Percentiles rank a stretch among this genome's conserved stretches.
Conservation (phyloP, 768 basidiomycete genomes). For the Fomitopsis serialis region DNA sequence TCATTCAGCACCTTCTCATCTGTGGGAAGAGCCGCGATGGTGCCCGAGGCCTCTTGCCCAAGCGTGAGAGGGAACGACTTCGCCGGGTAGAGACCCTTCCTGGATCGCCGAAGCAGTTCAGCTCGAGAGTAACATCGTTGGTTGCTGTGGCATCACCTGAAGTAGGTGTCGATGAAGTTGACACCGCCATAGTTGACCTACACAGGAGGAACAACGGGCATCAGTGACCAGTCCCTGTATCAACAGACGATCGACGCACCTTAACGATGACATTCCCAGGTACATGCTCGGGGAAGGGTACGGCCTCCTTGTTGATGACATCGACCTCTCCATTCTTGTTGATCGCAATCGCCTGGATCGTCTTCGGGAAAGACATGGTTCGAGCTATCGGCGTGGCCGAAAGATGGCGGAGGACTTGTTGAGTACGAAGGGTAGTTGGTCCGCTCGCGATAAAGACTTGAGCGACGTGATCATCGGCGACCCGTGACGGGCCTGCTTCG, state of each 20-base stretch:
- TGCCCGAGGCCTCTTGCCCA: constrained; percentile 78
- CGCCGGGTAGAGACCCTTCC: constrained; percentile 59
- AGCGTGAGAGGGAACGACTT: constrained; percentile 57
- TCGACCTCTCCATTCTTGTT: constrained; percentile 63
- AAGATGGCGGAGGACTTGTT: constrained; percentile 25
- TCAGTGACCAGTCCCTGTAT: neutral
- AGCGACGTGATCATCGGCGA: constrained; percentile 10
- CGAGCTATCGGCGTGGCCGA: constrained; percentile 16
- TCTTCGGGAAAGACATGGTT: constrained; percentile 51
- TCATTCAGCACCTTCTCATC: constrained; percentile 55
- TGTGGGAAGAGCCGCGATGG: constrained; percentile 67
- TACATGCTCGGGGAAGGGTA: constrained; percentile 63
- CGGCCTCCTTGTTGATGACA: constrained; percentile 59
- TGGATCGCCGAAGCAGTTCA: constrained; percentile 20
- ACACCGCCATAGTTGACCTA: constrained; percentile 44
- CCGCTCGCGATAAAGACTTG: neutral
- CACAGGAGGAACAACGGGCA: neutral
- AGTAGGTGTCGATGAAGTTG: constrained; percentile 88
- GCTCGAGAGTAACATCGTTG: neutral
- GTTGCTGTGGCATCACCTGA: constrained; percentile 38
- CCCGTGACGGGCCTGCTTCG: no score
- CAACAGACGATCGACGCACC: constrained; percentile 16
- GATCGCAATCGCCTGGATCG: constrained; percentile 69
- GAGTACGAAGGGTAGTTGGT: constrained; percentile 9
- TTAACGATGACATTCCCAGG: constrained; percentile 56